Evolutionary conservation across 2,329 filamentous ascomycete genomes (phyloP).

Genomic region (Sclerotinia borealis): DNA sequence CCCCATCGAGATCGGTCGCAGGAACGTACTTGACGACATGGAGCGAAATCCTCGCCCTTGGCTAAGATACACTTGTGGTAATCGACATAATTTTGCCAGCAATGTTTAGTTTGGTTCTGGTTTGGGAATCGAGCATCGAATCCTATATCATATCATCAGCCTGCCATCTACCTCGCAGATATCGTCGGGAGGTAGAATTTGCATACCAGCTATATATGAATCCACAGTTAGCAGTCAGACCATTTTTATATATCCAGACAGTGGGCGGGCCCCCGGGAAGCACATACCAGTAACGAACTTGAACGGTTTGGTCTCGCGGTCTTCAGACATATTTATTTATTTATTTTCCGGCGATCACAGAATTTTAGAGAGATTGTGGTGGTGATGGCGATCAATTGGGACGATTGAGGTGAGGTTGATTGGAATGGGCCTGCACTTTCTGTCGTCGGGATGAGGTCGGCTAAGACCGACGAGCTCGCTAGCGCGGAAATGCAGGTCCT

Average conservation of each 20-base stretch:
- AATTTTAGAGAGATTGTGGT: constrained; percentile 28
- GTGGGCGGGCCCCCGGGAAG: constrained; percentile 13
- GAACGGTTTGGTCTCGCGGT: constrained; percentile 97
- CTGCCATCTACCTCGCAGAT: not conserved
- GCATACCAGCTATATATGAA: constrained; percentile 42
- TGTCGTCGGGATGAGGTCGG: constrained; percentile 29
- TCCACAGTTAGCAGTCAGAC: constrained; percentile 36
- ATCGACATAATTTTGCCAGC: constrained; percentile 99
- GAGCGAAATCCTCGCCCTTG: constrained; percentile 97
- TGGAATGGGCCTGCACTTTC: constrained; percentile 18
- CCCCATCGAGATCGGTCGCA: constrained; percentile 40
- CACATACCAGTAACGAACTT: constrained; percentile 98
- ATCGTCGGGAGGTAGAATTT: constrained; percentile 12
- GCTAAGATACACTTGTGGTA: constrained; percentile 99
- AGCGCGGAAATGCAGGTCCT: constrained; percentile 15
- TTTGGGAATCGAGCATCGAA: constrained; percentile 99
- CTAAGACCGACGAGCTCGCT: constrained; percentile 24
- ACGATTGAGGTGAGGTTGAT: constrained; percentile 24
- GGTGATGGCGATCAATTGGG: constrained; percentile 32
- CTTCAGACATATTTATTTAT: constrained; percentile 79
- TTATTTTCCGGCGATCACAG: constrained; percentile 25
- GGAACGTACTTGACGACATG: constrained; percentile 82
- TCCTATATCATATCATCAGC: constrained; percentile 49
- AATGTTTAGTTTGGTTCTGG: constrained; percentile 98
- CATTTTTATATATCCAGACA: constrained; percentile 24